phyloP scores from a whole-genome alignment of 176 grass and related monocot species.

The Carex scoparia region DNA sequence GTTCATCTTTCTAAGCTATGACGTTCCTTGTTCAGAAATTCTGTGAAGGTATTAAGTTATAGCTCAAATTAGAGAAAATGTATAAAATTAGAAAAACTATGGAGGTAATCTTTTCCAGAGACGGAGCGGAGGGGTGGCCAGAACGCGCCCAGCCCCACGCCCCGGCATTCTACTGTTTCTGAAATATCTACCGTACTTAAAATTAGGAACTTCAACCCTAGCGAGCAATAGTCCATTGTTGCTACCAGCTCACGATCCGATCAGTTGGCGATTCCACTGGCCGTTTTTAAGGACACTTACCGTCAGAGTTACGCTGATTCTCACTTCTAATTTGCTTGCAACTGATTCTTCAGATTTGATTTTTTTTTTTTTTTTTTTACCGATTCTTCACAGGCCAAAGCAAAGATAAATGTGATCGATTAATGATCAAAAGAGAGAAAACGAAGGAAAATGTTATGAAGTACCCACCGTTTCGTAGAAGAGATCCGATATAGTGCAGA shows the following conservation, averaged over 20 bases:
- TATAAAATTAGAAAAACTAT: slow-evolving; percentile 11
- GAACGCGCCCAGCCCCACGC: not conserved
- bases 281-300: not conserved
- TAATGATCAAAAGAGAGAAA: not conserved
- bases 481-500: not conserved
- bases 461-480: not conserved
- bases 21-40: not conserved
- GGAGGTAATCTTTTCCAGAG: not conserved
- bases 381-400: not conserved
- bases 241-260: not conserved
- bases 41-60: not conserved
- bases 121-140: not conserved
- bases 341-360: not conserved
- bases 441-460: not conserved
- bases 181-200: not conserved
- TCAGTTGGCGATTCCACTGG: not conserved
- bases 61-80: not conserved
- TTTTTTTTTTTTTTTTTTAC: not conserved
- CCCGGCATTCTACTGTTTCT: not conserved
- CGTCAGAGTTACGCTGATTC: not conserved
- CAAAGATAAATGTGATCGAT: not conserved
- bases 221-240: not conserved
- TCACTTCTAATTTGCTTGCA: not conserved
- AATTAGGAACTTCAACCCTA: not conserved
- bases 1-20: slow-evolving; percentile 43